phyloP scores from a whole-genome alignment of 495 filamentous ascomycete genomes.

The Podospora pseudoanserina region DNA sequence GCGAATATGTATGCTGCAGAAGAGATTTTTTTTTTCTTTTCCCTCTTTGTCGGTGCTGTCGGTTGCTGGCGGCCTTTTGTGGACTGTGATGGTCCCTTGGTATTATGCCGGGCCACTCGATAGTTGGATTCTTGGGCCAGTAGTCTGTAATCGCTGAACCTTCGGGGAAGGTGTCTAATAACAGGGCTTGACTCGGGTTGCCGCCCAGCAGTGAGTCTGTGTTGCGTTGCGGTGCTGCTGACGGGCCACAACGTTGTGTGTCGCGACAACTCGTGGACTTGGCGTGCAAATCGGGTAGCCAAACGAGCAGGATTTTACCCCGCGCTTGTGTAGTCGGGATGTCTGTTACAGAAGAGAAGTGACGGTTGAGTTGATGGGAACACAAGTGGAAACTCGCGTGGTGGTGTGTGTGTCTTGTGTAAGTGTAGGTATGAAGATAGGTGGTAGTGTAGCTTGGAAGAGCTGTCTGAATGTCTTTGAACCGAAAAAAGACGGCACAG shows the following conservation, averaged over 20 bases:
- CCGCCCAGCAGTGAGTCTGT: background rate
- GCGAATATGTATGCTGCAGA: constrained; percentile 35
- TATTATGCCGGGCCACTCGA: constrained; percentile 13
- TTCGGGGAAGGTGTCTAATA: background rate
- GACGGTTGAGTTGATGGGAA: background rate
- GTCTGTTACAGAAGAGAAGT: no score
- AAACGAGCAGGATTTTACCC: background rate
- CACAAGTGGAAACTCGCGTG: constrained; percentile 1
- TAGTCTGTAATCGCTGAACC: constrained; percentile 11
- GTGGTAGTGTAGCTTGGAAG: background rate
- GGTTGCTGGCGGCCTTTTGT: constrained; percentile 2
- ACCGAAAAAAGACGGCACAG: background rate
- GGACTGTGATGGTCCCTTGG: background rate
- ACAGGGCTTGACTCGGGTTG: constrained; percentile 10
- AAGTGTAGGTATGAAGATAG: background rate
- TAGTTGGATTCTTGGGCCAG: constrained; percentile 4
- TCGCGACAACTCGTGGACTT: constrained; percentile 1
- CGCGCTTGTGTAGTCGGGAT: background rate
- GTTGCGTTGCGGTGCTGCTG: background rate
- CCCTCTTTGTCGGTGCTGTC: constrained; percentile 4
- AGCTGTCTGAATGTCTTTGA: background rate
- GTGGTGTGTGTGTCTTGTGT: background rate
- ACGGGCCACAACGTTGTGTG: background rate
- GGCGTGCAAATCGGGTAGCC: constrained; percentile 10
- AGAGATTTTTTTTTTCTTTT: constrained; percentile 28